phyloP scores from a whole-genome alignment of 2,329 filamentous ascomycete species.

The Cordyceps fumosorosea region DNA sequence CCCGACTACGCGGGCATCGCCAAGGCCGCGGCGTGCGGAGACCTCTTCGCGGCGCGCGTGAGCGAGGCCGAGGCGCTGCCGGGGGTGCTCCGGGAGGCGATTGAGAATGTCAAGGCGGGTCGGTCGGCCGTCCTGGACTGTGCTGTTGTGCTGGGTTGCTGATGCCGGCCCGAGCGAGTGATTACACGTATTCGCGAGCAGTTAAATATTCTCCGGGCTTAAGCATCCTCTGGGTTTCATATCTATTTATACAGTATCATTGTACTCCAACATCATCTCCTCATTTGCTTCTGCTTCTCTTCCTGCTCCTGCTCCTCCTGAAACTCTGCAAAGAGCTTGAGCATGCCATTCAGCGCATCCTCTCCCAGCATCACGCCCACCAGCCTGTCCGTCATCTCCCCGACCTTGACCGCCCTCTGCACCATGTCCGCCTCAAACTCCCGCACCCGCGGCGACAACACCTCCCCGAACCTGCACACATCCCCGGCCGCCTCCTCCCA shows the following conservation, averaged over 20 bases:
- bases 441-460: conserved; percentile 16
- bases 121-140: conserved; percentile 48
- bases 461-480: conserved; percentile 13
- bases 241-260: too few species aligned
- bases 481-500: background rate
- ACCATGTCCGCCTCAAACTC: conserved; percentile 20
- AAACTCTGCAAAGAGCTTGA: background rate
- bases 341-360: background rate
- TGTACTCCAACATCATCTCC: too few species aligned
- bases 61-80: conserved; percentile 41
- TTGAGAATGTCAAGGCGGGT: conserved; percentile 43
- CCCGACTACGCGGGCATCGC: conserved; percentile 56
- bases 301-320: background rate
- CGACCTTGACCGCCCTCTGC: background rate
- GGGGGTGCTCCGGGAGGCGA: conserved; percentile 40
- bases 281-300: too few species aligned
- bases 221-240: too few species aligned
- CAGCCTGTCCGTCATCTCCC: conserved; percentile 1
- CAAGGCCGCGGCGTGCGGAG: conserved; percentile 50
- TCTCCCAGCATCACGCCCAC: conserved; percentile 3
- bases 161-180: background rate
- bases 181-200: too few species aligned
- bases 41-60: conserved; percentile 43
- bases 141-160: conserved; percentile 25
- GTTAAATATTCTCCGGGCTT: too few species aligned